phyloP scores from a whole-genome alignment of 257 asterid genomes.

The Galeopsis tetrahit region DNA sequence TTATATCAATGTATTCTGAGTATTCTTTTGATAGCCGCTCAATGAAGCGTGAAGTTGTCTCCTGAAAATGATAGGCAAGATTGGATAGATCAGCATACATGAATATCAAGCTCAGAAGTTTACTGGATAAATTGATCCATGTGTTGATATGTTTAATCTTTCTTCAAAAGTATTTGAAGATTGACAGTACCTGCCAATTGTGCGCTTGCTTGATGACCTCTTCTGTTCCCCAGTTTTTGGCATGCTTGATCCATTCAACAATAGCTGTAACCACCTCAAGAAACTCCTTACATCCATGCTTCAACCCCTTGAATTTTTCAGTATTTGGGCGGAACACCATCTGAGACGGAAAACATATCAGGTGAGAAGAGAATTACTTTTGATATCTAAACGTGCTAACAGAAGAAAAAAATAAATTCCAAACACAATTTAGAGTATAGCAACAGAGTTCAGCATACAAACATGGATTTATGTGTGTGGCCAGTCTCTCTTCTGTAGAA shows the following conservation, averaged over 20 bases:
- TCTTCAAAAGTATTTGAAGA: constrained; percentile 13
- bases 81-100: constrained; percentile 20
- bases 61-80: constrained; percentile 50
- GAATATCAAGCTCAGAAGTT: constrained; percentile 11
- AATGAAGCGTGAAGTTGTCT: constrained; percentile 61
- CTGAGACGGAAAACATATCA: constrained; percentile 37
- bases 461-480: neutral
- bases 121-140: constrained; percentile 11
- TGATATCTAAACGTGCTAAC: neutral
- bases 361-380: constrained; percentile 18
- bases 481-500: neutral
- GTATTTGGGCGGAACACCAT: constrained; percentile 80
- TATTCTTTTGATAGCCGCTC: constrained; percentile 67
- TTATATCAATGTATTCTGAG: constrained; percentile 65
- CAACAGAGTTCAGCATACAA: constrained; percentile 25
- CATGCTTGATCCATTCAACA: constrained; percentile 49
- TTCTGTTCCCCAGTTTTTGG: constrained; percentile 39
- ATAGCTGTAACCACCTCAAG: constrained; percentile 46
- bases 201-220: constrained; percentile 48
- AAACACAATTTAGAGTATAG: neutral
- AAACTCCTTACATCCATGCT: constrained; percentile 57
- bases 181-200: constrained; percentile 77
- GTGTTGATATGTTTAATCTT: neutral
- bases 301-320: constrained; percentile 66
- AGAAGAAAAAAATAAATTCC: neutral